phyloP scores from a whole-genome alignment of 2,329 filamentous ascomycete genomes.

The Fusarium nanum region DNA sequence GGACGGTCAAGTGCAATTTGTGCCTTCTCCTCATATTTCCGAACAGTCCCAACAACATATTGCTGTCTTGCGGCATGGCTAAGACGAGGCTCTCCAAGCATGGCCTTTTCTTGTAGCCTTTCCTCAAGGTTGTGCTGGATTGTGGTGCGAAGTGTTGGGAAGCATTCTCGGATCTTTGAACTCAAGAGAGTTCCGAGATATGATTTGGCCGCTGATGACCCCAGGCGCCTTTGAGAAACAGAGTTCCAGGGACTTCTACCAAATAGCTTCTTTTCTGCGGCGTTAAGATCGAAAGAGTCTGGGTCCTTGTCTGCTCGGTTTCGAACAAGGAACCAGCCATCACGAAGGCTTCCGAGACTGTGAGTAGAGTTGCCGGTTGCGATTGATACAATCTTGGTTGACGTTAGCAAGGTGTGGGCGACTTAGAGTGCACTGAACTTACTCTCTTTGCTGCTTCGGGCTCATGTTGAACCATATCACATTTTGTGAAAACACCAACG shows the following conservation, averaged over 20 bases:
- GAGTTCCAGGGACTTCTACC: slow-evolving; percentile 44
- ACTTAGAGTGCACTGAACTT: background rate
- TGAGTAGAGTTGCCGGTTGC: slow-evolving; percentile 10
- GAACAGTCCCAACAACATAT: slow-evolving; percentile 44
- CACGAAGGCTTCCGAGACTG: slow-evolving; percentile 5
- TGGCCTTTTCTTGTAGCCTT: slow-evolving; percentile 11
- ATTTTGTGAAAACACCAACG: slow-evolving; percentile 55
- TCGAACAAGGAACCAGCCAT: slow-evolving; percentile 54
- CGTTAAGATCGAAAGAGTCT: slow-evolving; percentile 42
- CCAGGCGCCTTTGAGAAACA: slow-evolving; percentile 42
- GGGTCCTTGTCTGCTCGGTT: slow-evolving; percentile 47
- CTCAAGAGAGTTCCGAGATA: slow-evolving; percentile 49
- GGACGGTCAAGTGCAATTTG: slow-evolving; percentile 42
- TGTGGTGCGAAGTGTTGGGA: slow-evolving; percentile 45
- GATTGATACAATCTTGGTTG: slow-evolving; percentile 19
- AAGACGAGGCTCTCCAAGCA: slow-evolving; percentile 46
- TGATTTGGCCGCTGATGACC: slow-evolving; percentile 47
- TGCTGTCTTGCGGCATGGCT: slow-evolving; percentile 39
- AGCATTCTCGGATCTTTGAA: slow-evolving; percentile 51
- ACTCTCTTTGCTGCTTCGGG: slow-evolving; percentile 20
- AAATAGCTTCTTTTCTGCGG: slow-evolving; percentile 48
- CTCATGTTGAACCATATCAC: slow-evolving; percentile 45
- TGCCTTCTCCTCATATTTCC: slow-evolving; percentile 40
- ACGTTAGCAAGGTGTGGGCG: slow-evolving; percentile 6
- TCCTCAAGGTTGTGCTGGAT: slow-evolving; percentile 40